Base-by-base conservation (phyloP, 768 basidiomycete genomes). In the Mycena crocata region DNA sequence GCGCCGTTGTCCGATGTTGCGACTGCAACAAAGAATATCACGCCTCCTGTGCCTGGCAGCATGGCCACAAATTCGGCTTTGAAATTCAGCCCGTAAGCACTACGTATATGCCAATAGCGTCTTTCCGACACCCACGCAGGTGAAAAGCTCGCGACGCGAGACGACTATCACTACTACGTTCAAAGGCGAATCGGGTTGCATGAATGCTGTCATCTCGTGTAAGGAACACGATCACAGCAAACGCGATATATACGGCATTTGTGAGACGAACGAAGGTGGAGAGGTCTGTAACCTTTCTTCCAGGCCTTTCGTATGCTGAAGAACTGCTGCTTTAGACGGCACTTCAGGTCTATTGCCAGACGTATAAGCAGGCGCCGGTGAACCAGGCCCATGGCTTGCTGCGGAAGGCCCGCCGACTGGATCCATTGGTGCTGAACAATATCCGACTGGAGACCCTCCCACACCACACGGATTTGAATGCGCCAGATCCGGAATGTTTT, bases 41-140 rank as follows among this genome's bases (percentile, higher is more conserved):
- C 76, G 84, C 90, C 10, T 90, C 94, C 0, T 99, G 98, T 76
- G 98, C 95, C 23, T 98, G 94, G 93, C 86, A 84, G 57, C 83
- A 89, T 42, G 92, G 92, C 0, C 89, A 92, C 80, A 91, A 84
- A 70, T 96, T 99, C 70, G 96, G 94, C 31, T 98, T 99, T 77
- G 96, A 99, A 80, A 87, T 99, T 42, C 91, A 92, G 72, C 86
- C 91, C 37, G 95, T 93, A 70, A 74, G 91, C 79, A 10, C 35
- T 17, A 40, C 24, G 49, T 17, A 24, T 39, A 24, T 28, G 32
- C 48, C 34, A 8, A n/a, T 23, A n/a, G 24, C 40, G 32, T 40
- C 19, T 30, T 9, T 31, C 32, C 31, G 19, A 60, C 30, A 5
- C 37, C 40, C 26, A 30, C 39, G 30, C 72, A 95, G 94, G 89